Conservation (phyloP, 352 stramenopile genomes). For the Pythium guiyangense region DNA sequence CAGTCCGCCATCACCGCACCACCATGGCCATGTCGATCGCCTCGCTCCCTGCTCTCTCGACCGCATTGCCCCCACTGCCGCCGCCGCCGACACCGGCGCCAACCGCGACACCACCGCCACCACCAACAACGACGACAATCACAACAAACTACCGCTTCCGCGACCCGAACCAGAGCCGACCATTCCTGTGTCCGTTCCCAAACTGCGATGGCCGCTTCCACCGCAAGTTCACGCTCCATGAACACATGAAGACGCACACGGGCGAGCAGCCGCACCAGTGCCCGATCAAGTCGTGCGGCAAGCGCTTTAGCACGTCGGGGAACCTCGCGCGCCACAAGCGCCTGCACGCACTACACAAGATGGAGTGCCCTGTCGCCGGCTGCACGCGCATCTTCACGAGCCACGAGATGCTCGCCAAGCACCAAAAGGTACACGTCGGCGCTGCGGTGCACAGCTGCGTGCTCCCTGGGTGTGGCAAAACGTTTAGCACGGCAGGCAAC, state of each 20-base stretch:
- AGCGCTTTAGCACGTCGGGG: slow-evolving; percentile 28
- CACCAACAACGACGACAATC: background rate
- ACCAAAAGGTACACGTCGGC: slow-evolving; percentile 10
- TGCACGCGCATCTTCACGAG: slow-evolving; percentile 11
- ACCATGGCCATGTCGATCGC: slow-evolving; percentile 3
- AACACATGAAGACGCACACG: too few relatives aligned
- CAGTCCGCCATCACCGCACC: too few relatives aligned
- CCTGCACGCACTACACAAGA: slow-evolving; percentile 15
- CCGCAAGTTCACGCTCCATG: too few relatives aligned
- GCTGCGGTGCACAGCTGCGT: slow-evolving; percentile 18
- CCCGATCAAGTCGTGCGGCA: slow-evolving; percentile 17
- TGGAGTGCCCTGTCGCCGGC: slow-evolving; percentile 4
- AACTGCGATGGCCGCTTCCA: slow-evolving; percentile 24
- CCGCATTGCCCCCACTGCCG: background rate
- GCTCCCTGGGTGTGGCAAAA: slow-evolving; percentile 37
- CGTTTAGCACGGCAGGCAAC: too few relatives aligned
- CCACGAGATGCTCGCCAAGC: slow-evolving; percentile 7
- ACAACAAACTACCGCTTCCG: slow-evolving; percentile 3
- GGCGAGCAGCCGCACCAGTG: slow-evolving; percentile 19
- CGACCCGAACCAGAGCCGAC: slow-evolving; percentile 3
- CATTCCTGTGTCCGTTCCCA: slow-evolving; percentile 5
- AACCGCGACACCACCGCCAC: background rate
- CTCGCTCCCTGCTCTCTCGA: background rate
- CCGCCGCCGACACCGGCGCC: background rate
- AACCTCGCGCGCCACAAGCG: slow-evolving; percentile 26